phyloP scores from a whole-genome alignment of 2,329 filamentous ascomycete species.

The Grosmannia serpens region DNA sequence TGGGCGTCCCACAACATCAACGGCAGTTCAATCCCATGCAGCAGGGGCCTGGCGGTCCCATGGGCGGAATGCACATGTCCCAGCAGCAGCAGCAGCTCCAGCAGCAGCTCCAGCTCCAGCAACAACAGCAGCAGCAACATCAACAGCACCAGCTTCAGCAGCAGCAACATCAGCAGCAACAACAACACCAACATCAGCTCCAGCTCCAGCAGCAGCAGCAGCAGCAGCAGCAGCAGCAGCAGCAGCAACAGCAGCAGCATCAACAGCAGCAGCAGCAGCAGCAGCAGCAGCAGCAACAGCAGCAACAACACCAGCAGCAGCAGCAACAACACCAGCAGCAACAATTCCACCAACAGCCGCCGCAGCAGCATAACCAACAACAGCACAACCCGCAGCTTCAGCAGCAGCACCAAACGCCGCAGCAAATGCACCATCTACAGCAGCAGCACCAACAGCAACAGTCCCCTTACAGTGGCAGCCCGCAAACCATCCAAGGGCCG shows the following conservation, averaged over 20 bases:
- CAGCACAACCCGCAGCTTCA: conserved; percentile 12
- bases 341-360: conserved; percentile 21
- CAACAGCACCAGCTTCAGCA: conserved; percentile 19
- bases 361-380: conserved; percentile 7
- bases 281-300: conserved; percentile 19
- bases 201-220: conserved; percentile 10
- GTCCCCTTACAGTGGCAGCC: conserved; percentile 17
- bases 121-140: conserved; percentile 15
- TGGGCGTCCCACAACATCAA: conserved; percentile 25
- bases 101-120: conserved; percentile 16
- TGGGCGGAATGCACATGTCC: conserved; percentile 17
- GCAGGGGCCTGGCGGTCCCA: conserved; percentile 23
- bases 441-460: conserved; percentile 20
- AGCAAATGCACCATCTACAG: conserved; percentile 16
- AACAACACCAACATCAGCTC: conserved; percentile 22
- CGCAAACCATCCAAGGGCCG: conserved; percentile 16
- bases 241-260: conserved; percentile 16
- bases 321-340: conserved; percentile 21
- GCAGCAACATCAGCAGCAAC: conserved; percentile 22
- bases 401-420: conserved; percentile 16
- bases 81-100: conserved; percentile 24
- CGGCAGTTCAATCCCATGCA: conserved; percentile 25
- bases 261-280: conserved; percentile 21
- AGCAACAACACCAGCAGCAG: conserved; percentile 20
- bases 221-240: conserved; percentile 9